These are phyloP conservation scores for Alternaria postmessia DNA, from an alignment of 2,329 filamentous ascomycete genomes.

Conservation along the genomic window DNA sequence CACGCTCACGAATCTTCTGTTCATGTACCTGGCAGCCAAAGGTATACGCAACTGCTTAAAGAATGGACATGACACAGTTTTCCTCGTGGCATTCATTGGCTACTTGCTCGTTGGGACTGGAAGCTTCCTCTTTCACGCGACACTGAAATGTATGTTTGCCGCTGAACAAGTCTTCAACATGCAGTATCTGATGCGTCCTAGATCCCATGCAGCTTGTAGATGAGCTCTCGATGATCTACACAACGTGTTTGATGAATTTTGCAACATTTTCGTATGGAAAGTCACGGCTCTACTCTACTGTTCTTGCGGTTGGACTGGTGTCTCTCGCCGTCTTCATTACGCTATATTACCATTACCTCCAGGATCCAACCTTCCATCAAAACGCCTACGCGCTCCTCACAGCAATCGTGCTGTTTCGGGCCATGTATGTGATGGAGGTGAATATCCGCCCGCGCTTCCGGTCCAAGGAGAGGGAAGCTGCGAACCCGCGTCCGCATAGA, in stretches of 20 bases:
- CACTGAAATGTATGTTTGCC: slow-evolving; percentile 64
- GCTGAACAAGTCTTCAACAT: neutral
- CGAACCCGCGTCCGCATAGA: slow-evolving; percentile 33
- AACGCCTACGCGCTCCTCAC: slow-evolving; percentile 79
- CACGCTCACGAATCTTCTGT: slow-evolving; percentile 82
- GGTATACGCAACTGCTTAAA: slow-evolving; percentile 77
- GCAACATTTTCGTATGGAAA: slow-evolving; percentile 78
- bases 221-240: slow-evolving; percentile 76
- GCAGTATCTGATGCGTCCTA: slow-evolving; percentile 66
- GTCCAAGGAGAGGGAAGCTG: slow-evolving; percentile 51
- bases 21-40: slow-evolving; percentile 78
- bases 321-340: slow-evolving; percentile 71
- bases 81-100: slow-evolving; percentile 71
- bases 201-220: slow-evolving; percentile 76
- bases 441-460: slow-evolving; percentile 66
- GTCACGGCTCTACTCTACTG: slow-evolving; percentile 58
- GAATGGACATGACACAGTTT: slow-evolving; percentile 78
- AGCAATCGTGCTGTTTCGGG: slow-evolving; percentile 72
- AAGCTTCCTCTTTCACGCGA: slow-evolving; percentile 70
- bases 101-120: slow-evolving; percentile 69
- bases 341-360: slow-evolving; percentile 79
- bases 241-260: slow-evolving; percentile 72
- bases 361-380: slow-evolving; percentile 85
- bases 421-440: slow-evolving; percentile 79
- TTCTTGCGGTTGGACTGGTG: slow-evolving; percentile 66